Base-by-base conservation (phyloP, 352 stramenopile genomes). In the Phytophthora sojae region DNA sequence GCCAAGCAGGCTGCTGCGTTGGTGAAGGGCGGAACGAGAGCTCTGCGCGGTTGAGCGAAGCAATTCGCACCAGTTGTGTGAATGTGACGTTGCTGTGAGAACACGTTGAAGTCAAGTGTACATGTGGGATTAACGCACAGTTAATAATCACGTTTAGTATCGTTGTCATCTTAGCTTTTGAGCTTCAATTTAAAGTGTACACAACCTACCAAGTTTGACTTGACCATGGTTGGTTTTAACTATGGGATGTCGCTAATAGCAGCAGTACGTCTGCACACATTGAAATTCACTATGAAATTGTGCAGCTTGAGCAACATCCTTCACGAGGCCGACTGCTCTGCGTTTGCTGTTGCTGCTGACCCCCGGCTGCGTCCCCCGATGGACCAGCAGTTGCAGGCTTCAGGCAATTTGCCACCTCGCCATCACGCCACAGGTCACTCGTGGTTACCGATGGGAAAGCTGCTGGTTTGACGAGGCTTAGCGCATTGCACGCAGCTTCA, bases 391-490 rank as follows among this genome's bases (percentile, higher is more conserved):
- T 11, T 35, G 66, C 57, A 19, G 68, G 49, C n/a, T 83, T 71
- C 8, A 91, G 25, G n/a, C 83, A 89, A 15, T 69, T 81, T 14
- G 76, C 77, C 21, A 88, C 71, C n/a, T 88, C 68, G 2, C 61
- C 52, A 51, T 91, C 80, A 19, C 75, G 67, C 83, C 83, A 91
- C 57, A 91, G 60, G 15, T 70, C 67, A 58, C 81, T 80, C 2
- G 76, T 49, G 0, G 63, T 51, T 14, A 89, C 73, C 1, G 25
- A 6, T 3, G 78, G 73, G 50, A 91, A 77, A 21, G 63, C 58
- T 17, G 80, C 69, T 7, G 80, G 68, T 17, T 83, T 80, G 29
- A 93, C 83, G 1, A 91, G 80, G 61, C 85, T 84, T 39, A 90
- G 60, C 1, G 80, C 69, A 25, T 84, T 82, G 29, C 75, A 71